These are phyloP conservation scores for Clonostachys rhizophaga DNA, from an alignment of 2,329 filamentous ascomycete genomes.

Conservation along the genomic window DNA sequence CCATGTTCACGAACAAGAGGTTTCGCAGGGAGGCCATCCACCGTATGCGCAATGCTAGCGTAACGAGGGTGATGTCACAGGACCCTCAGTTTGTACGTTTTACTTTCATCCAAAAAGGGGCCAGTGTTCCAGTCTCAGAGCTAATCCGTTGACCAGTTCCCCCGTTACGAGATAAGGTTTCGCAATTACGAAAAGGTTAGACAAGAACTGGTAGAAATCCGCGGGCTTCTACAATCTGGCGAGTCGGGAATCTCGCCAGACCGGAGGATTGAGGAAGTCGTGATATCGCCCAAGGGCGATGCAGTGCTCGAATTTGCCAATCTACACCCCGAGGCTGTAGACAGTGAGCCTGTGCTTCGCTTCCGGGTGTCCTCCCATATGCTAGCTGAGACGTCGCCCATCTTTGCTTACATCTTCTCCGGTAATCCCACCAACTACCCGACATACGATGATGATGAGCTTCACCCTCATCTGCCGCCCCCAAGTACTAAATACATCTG, in stretches of 20 bases:
- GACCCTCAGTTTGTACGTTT: slow-evolving; percentile 34
- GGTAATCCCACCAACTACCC: slow-evolving; percentile 18
- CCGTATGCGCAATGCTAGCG: slow-evolving; percentile 39
- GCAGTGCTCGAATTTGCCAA: slow-evolving; percentile 48
- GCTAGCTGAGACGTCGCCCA: slow-evolving; percentile 43
- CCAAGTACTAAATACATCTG: slow-evolving; percentile 27
- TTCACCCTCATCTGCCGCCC: slow-evolving; percentile 24
- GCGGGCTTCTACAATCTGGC: slow-evolving; percentile 30
- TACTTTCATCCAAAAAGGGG: neutral
- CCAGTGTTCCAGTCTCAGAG: neutral
- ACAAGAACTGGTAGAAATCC: slow-evolving; percentile 31
- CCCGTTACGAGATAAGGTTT: slow-evolving; percentile 40
- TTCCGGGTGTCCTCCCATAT: slow-evolving; percentile 48
- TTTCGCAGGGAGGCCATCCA: slow-evolving; percentile 36
- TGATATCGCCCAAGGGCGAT: slow-evolving; percentile 39
- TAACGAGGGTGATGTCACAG: slow-evolving; percentile 34
- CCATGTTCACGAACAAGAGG: slow-evolving; percentile 32
- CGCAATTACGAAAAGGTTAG: slow-evolving; percentile 39
- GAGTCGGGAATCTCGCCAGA: slow-evolving; percentile 34
- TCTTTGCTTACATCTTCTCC: slow-evolving; percentile 44
- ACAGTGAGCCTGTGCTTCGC: slow-evolving; percentile 31
- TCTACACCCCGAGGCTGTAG: slow-evolving; percentile 17
- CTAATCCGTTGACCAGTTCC: slow-evolving; percentile 22
- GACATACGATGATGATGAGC: slow-evolving; percentile 28
- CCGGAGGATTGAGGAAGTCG: slow-evolving; percentile 31